phyloP scores from a whole-genome alignment of 768 basidiomycete species.

The Suillus placidus region DNA sequence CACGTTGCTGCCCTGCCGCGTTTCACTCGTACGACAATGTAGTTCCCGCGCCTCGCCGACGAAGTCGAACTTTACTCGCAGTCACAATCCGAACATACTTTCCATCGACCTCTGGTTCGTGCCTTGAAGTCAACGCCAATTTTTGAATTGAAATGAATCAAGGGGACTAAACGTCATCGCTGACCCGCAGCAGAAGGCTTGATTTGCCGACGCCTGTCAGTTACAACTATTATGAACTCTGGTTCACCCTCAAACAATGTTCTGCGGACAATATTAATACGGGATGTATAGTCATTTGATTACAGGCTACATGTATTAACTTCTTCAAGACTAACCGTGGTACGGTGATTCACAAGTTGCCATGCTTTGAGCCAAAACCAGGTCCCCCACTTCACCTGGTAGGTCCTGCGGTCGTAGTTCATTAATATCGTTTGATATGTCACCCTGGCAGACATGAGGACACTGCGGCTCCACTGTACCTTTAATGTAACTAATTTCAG shows the following conservation, averaged over 20 bases:
- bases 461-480: not conserved
- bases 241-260: not conserved
- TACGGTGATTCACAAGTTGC: not conserved
- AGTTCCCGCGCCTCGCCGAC: not conserved
- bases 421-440: not conserved
- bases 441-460: not conserved
- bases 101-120: slow-evolving; percentile 90
- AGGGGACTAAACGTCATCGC: slow-evolving; percentile 69
- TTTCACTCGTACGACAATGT: slow-evolving; percentile 75
- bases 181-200: slow-evolving; percentile 83
- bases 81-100: slow-evolving; percentile 60
- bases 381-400: not conserved
- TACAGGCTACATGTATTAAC: not conserved
- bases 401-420: not conserved
- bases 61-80: not conserved
- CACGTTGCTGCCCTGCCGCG: slow-evolving; percentile 93
- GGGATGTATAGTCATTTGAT: not conserved
- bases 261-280: not conserved
- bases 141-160: not conserved
- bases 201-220: slow-evolving; percentile 81
- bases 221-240: not conserved
- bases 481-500: not conserved
- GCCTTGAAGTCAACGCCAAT: slow-evolving; percentile 82
- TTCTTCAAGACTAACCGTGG: not conserved
- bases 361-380: not conserved